A percentile compares a stretch with the other conserved stretches of the same genome.
These are phyloP conservation scores for Trichoderma sp. DNA, from an alignment of 2,329 filamentous ascomycete genomes.

Conservation along the genomic window DNA sequence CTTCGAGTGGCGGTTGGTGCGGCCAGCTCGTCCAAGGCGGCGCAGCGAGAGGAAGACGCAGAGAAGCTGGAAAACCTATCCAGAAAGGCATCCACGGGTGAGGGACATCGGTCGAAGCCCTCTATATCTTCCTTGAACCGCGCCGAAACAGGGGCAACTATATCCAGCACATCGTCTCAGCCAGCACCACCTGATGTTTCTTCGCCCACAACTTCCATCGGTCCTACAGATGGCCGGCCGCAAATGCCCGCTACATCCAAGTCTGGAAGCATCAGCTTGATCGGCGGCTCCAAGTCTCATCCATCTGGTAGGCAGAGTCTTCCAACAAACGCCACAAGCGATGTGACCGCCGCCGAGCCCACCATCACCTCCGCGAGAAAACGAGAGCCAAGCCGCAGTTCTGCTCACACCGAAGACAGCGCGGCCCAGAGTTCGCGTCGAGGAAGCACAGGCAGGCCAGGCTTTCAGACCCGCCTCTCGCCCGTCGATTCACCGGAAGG, in stretches of 20 bases:
- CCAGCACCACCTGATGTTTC: conserved; percentile 37
- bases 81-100: conserved; percentile 33
- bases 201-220: conserved; percentile 35
- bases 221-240: conserved; percentile 40
- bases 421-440: conserved; percentile 37
- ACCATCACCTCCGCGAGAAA: conserved; percentile 47
- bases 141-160: conserved; percentile 38
- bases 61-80: conserved; percentile 3
- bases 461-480: conserved; percentile 39
- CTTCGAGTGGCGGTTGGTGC: conserved; percentile 79
- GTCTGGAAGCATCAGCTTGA: conserved; percentile 47
- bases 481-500: conserved; percentile 35
- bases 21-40: conserved; percentile 46
- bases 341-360: conserved; percentile 41
- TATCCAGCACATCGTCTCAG: conserved; percentile 34
- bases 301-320: conserved; percentile 40
- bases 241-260: conserved; percentile 46
- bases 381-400: conserved; percentile 45
- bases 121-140: conserved; percentile 43
- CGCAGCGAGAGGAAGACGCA: conserved; percentile 33
- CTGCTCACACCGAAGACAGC: conserved; percentile 45
- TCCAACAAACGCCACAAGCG: conserved; percentile 43
- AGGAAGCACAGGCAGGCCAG: conserved; percentile 45
- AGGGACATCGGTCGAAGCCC: conserved; percentile 39
- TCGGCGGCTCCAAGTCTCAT: conserved; percentile 45